phyloP scores from a whole-genome alignment of 352 stramenopile species.

The Phytophthora megakarya region DNA sequence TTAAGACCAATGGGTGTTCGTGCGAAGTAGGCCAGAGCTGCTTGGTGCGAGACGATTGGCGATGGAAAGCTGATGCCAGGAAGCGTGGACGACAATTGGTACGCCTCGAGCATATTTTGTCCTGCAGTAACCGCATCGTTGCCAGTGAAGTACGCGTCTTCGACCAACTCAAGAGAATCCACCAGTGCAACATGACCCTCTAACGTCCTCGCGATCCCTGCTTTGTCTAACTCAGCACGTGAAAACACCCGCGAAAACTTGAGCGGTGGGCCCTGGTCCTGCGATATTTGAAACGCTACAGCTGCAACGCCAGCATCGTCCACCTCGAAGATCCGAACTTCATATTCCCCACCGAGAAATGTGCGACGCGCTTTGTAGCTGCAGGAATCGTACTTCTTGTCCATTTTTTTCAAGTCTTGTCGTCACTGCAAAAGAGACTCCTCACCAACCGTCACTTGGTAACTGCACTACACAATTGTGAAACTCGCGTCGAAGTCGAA shows the following conservation, averaged over 20 bases:
- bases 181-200: conserved; percentile 65
- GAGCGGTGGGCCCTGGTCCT: conserved; percentile 39
- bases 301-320: conserved; percentile 68
- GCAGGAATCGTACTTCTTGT: conserved; percentile 56
- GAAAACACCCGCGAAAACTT: conserved; percentile 77
- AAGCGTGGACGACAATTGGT: conserved; percentile 70
- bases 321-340: conserved; percentile 77
- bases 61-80: conserved; percentile 56
- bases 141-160: conserved; percentile 67
- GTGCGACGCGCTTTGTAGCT: conserved; percentile 67
- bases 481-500: background rate
- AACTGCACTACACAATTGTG: conserved; percentile 11
- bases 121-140: conserved; percentile 43
- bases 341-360: conserved; percentile 67
- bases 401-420: conserved; percentile 39
- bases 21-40: conserved; percentile 68
- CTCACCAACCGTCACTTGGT: conserved; percentile 22
- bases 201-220: conserved; percentile 58
- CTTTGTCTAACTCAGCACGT: conserved; percentile 45
- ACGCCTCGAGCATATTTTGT: conserved; percentile 48
- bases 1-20: conserved; percentile 54
- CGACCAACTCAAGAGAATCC: conserved; percentile 68
- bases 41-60: conserved; percentile 59
- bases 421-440: conserved; percentile 13
- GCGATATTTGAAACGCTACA: conserved; percentile 48